Conservation (phyloP, 2,329 filamentous ascomycete genomes). For the Aureobasidium sp. region DNA sequence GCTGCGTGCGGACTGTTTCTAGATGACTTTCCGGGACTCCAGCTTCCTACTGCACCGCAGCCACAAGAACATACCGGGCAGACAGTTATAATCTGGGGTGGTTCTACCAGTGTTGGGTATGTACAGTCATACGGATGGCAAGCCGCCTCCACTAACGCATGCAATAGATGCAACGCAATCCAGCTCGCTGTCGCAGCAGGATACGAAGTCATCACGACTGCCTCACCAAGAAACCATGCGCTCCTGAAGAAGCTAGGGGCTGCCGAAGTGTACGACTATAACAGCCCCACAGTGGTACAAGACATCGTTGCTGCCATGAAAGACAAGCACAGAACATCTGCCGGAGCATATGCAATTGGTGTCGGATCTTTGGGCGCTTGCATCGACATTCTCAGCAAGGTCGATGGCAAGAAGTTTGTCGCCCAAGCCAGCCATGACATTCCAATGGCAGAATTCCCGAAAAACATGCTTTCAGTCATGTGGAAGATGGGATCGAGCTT, state of each 20-base stretch:
- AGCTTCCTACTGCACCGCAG: conserved; percentile 9
- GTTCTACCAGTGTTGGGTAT: conserved; percentile 40
- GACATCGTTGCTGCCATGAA: conserved; percentile 19
- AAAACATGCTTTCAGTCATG: background rate
- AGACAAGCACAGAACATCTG: conserved; percentile 5
- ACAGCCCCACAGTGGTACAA: conserved; percentile 29
- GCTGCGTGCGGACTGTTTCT: conserved; percentile 21
- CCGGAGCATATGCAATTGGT: conserved; percentile 5
- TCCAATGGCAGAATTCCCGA: background rate
- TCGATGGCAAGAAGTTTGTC: conserved; percentile 10
- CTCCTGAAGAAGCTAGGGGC: conserved; percentile 41
- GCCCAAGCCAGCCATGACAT: conserved; percentile 11
- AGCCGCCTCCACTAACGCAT: background rate
- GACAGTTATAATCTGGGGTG: conserved; percentile 44
- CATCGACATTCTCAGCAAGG: conserved; percentile 5
- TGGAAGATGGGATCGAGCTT: background rate
- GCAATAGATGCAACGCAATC: conserved; percentile 33
- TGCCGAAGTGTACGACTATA: conserved; percentile 41
- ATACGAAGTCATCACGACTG: conserved; percentile 41
- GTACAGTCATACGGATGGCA: background rate
- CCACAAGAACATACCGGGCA: background rate
- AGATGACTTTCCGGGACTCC: conserved; percentile 16
- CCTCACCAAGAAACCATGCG: conserved; percentile 39
- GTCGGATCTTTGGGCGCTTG: background rate
- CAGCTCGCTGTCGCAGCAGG: conserved; percentile 42